phyloP scores from a whole-genome alignment of 2,329 filamentous ascomycete genomes.

The Coniochaeta prunicola region DNA sequence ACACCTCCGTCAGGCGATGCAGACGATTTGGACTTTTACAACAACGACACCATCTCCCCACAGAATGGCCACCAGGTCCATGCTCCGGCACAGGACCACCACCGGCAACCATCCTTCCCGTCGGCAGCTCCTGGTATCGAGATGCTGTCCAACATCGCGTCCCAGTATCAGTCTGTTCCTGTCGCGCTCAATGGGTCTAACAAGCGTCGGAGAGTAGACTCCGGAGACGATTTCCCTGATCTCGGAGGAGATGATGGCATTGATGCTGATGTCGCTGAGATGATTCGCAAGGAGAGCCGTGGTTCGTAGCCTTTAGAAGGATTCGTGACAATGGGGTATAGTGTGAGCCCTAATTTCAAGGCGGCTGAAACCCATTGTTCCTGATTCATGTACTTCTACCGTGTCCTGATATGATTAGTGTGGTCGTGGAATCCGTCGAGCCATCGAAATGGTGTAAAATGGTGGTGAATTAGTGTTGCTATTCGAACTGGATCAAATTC shows the following conservation, averaged over 20 bases:
- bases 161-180: constrained; percentile 41
- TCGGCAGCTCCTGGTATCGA: constrained; percentile 27
- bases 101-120: constrained; percentile 11
- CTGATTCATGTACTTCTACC: not conserved
- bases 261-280: constrained; percentile 49
- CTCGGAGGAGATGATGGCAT: constrained; percentile 48
- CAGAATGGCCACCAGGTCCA: constrained; percentile 3
- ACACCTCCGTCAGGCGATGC: constrained; percentile 65
- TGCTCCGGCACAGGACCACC: constrained; percentile 13
- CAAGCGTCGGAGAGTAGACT: constrained; percentile 47
- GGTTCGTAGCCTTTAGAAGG: not conserved
- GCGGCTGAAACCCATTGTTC: not conserved
- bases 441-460: too few species aligned
- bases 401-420: not conserved
- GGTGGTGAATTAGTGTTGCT: too few species aligned
- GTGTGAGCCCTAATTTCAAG: not conserved
- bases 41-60: constrained; percentile 7
- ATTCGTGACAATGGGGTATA: not conserved
- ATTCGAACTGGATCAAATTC: not conserved
- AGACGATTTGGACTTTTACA: constrained; percentile 19
- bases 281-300: constrained; percentile 35
- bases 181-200: constrained; percentile 46
- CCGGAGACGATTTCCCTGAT: constrained; percentile 44
- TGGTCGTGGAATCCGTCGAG: too few species aligned
- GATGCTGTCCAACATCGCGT: constrained; percentile 29